phyloP scores from a whole-genome alignment of 768 basidiomycete species.

The Daedaleopsis nitida region DNA sequence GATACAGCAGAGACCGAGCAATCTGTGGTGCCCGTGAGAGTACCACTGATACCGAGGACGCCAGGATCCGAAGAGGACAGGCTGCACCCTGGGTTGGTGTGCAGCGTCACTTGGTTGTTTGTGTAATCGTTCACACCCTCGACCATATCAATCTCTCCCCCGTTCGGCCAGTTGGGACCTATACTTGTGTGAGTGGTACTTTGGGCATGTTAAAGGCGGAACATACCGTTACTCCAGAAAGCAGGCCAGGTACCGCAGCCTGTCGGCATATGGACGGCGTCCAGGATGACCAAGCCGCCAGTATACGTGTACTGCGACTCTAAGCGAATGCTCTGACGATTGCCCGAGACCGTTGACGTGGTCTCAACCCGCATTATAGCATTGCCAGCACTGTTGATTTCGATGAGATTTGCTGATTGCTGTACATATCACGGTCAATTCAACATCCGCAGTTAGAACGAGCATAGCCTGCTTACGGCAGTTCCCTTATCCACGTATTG shows the following conservation, averaged over 20 bases:
- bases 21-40: slow-evolving; percentile 67
- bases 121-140: slow-evolving; percentile 85
- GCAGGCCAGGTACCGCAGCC: slow-evolving; percentile 88
- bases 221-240: slow-evolving; percentile 41
- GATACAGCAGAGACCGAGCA: slow-evolving; percentile 70
- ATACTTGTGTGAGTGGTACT: not conserved
- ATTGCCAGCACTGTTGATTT: slow-evolving; percentile 70
- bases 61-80: slow-evolving; percentile 51
- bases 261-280: slow-evolving; percentile 86
- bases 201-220: not conserved
- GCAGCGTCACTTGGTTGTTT: slow-evolving; percentile 80
- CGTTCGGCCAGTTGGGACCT: slow-evolving; percentile 64
- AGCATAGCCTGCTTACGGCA: slow-evolving; percentile 46
- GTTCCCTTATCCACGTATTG: slow-evolving; percentile 64
- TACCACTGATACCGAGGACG: slow-evolving; percentile 59
- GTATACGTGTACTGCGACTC: slow-evolving; percentile 61
- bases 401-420: slow-evolving; percentile 59
- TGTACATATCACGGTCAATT: slow-evolving; percentile 25
- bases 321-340: slow-evolving; percentile 79
- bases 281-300: slow-evolving; percentile 75
- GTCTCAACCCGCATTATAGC: slow-evolving; percentile 91
- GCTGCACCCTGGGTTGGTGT: slow-evolving; percentile 72
- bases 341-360: slow-evolving; percentile 66
- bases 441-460: not conserved
- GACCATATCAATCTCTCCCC: slow-evolving; percentile 82